Conservation (phyloP, 2,329 filamentous ascomycete genomes). For the Aureobasidium sp. region DNA sequence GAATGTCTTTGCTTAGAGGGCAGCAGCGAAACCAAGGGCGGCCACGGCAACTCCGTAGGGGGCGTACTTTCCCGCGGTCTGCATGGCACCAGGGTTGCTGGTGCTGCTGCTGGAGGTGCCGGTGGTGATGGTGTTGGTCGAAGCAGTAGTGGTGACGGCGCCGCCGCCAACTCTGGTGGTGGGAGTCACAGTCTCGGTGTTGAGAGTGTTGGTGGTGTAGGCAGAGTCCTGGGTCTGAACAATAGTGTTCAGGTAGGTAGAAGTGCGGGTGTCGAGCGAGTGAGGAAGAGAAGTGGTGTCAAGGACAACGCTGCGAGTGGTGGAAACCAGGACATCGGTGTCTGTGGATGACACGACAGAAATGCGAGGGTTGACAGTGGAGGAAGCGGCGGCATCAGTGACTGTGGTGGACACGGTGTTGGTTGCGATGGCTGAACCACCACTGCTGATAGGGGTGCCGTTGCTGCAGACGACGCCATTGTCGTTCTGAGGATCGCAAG, state of each 20-base stretch:
- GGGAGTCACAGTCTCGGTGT: neutral
- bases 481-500: neutral
- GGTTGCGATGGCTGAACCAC: neutral
- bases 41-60: neutral
- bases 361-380: neutral
- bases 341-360: neutral
- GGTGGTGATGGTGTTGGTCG: neutral
- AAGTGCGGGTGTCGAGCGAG: neutral
- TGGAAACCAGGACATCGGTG: neutral
- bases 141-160: neutral
- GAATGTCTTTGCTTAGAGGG: neutral
- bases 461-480: neutral
- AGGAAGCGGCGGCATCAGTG: too few species aligned
- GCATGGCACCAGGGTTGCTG: neutral
- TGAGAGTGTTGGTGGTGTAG: neutral
- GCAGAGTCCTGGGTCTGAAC: neutral
- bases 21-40: conserved; percentile 4
- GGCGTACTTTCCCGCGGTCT: neutral
- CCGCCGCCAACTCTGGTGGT: neutral
- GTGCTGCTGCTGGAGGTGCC: neutral
- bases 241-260: neutral
- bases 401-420: neutral
- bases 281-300: neutral
- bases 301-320: neutral
- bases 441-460: neutral